Base-by-base conservation (phyloP, 345 rosid genomes). In the Nasturtium officinale region DNA sequence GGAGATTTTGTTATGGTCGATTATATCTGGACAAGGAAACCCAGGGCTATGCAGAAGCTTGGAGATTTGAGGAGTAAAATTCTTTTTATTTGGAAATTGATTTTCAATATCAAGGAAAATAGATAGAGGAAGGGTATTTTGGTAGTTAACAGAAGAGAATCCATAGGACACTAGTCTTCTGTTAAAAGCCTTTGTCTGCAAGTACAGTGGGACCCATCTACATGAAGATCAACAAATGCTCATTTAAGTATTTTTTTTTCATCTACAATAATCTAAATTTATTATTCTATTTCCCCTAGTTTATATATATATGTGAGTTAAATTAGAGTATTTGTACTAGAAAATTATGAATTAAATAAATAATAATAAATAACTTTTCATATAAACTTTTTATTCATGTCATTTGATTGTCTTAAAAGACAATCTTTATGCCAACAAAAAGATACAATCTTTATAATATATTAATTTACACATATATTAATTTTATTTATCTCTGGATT, bases 141-240 rank as follows among this genome's bases (percentile, higher is more conserved):
- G 23, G 63, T 38, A 50, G 38, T 9, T 20, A 0, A 18, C 1
- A n/a, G 61, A 63, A 37, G 69, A 70, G 62, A 69, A 76, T 76
- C 80, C 76, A 71, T 65, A 58, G 58, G 72, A 56, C 72, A 77
- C 67, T 56, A 64, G 75, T 57, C 76, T 50, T 64, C 72, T 56
- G 71, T 69, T 62, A 37, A 76, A 66, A 13, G 51, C 42, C 40
- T 57, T 71, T 71, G 80, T 77, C 80, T 77, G 67, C 72, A 71
- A 77, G 76, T 71, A 77, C 76, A 57, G 67, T 77, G 61, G 80
- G 75, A 0, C 67, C 56, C 33, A 57, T 65, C 72, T 77, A 64
- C 76, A 67, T 64, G 50, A 58, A 65, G 47, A 59, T 64, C 48
- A 61, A 11, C 64, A 78, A 73, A 67, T 69, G 46, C 60, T 62